phyloP scores from a whole-genome alignment of 805 yeast species.

The Barnettozyma siamensis region DNA sequence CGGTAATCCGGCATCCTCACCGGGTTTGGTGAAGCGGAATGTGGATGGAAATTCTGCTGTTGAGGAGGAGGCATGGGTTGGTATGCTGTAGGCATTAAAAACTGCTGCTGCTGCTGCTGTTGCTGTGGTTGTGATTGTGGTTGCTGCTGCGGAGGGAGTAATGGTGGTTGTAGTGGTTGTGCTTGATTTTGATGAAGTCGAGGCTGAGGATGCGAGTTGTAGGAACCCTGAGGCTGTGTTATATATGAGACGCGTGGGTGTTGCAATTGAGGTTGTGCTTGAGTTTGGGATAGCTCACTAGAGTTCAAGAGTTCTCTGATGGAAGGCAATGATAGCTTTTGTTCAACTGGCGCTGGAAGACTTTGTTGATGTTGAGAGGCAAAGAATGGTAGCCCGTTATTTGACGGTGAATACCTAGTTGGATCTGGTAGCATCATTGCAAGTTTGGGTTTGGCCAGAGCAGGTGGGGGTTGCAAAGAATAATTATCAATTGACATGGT shows the following conservation, averaged over 20 bases:
- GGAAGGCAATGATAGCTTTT: conserved; percentile 8
- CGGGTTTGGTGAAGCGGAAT: not conserved
- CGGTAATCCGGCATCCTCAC: conserved; percentile 15
- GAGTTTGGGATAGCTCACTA: not conserved
- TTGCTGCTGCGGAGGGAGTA: not conserved
- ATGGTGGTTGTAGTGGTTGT: not conserved
- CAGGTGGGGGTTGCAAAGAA: conserved; percentile 1
- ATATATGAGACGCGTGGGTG: not conserved
- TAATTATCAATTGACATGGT: conserved; percentile 7
- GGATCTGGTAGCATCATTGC: conserved; percentile 20
- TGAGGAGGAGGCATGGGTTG: not conserved
- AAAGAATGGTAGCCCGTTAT: not conserved
- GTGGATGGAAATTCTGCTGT: not conserved
- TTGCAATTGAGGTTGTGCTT: not conserved
- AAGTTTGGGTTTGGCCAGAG: conserved; percentile 11
- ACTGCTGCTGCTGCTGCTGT: not conserved
- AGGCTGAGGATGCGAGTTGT: not conserved
- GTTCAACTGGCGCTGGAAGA: not conserved
- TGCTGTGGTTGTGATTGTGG: not conserved
- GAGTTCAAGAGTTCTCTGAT: conserved; percentile 9
- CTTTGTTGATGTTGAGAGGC: not conserved
- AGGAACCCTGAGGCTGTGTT: not conserved
- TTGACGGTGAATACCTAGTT: conserved; percentile 12
- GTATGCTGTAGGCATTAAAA: not conserved
- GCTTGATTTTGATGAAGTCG: not conserved